phyloP scores from a whole-genome alignment of 2,329 filamentous ascomycete genomes.

The Fusarium nanum region DNA sequence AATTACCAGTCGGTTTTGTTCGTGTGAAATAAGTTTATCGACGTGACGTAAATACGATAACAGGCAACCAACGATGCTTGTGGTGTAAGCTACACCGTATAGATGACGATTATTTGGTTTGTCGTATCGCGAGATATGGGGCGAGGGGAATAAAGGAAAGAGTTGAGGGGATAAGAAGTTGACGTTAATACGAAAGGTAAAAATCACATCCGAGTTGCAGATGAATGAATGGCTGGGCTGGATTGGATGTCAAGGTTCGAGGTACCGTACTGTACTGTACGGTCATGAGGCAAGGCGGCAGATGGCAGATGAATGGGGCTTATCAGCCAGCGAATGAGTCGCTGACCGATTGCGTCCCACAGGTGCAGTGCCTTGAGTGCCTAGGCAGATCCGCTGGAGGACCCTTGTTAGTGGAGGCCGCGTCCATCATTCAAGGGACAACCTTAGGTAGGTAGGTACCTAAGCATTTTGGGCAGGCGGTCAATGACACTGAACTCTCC shows the following conservation, averaged over 20 bases:
- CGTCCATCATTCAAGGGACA: slow-evolving; percentile 22
- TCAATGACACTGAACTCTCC: slow-evolving; percentile 30
- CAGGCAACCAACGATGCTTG: slow-evolving; percentile 24
- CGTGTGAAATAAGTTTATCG: slow-evolving; percentile 18
- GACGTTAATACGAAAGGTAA: slow-evolving; percentile 26
- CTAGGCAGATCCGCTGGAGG: slow-evolving; percentile 41
- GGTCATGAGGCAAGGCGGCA: slow-evolving; percentile 47
- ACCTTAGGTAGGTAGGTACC: slow-evolving; percentile 11
- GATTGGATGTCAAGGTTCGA: slow-evolving; percentile 17
- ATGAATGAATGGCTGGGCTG: slow-evolving; percentile 29
- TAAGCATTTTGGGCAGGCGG: slow-evolving; percentile 27
- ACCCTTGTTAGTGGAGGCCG: slow-evolving; percentile 36
- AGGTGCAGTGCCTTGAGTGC: slow-evolving; percentile 32
- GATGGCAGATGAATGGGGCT: slow-evolving; percentile 43
- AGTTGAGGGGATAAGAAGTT: slow-evolving; percentile 16
- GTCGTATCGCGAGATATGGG: slow-evolving; percentile 9
- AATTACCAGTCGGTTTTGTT: slow-evolving; percentile 22
- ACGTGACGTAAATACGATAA: slow-evolving; percentile 40
- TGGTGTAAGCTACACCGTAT: slow-evolving; percentile 33
- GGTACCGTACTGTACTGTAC: slow-evolving; percentile 6
- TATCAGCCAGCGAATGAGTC: slow-evolving; percentile 45
- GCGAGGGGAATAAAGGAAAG: slow-evolving; percentile 6
- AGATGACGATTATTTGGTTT: slow-evolving; percentile 14
- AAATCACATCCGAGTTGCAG: slow-evolving; percentile 36
- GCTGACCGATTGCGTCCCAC: slow-evolving; percentile 43